Percentiles rank a stretch among this genome's conserved stretches.
Evolutionary conservation across 75 land plant genomes (phyloP).

Genomic region (Larix kaempferi): DNA sequence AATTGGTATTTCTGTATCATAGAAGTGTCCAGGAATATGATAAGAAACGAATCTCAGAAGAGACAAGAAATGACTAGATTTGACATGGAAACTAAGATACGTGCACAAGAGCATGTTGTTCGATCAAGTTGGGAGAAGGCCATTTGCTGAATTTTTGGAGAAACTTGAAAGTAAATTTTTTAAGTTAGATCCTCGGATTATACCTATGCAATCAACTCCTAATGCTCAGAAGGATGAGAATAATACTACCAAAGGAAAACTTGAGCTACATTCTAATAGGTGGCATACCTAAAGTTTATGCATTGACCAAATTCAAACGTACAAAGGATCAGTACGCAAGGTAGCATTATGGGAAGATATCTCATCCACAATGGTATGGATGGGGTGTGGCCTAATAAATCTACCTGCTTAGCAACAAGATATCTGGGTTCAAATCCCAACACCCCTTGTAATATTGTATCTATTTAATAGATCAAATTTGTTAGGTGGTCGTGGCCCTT

Average conservation of each 20-base stretch:
- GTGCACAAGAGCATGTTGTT: conserved; percentile 22
- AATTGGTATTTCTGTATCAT: no score
- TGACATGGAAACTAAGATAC: conserved; percentile 16
- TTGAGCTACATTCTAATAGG: conserved; percentile 33
- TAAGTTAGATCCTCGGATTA: background rate
- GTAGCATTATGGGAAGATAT: conserved; percentile 79
- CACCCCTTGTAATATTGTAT: no score
- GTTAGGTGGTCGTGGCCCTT: no score
- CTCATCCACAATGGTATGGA: conserved; percentile 43
- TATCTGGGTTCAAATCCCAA: no score
- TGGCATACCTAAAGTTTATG: conserved; percentile 71
- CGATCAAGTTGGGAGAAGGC: conserved; percentile 21
- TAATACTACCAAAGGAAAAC: background rate
- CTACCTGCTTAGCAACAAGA: no score
- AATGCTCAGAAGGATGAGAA: background rate
- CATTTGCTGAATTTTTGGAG: conserved; percentile 17
- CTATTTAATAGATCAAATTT: no score
- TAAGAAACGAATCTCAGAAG: conserved; percentile 25
- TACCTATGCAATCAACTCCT: background rate
- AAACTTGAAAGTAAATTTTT: conserved; percentile 20
- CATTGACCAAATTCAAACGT: conserved; percentile 48
- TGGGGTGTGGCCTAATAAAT: no score
- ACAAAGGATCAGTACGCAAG: conserved; percentile 41
- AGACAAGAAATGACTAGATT: conserved; percentile 24
- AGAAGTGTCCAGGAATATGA: no score